Conservation (phyloP, 1,284 basidiomycete genomes). For the Farysia itapuensis region DNA sequence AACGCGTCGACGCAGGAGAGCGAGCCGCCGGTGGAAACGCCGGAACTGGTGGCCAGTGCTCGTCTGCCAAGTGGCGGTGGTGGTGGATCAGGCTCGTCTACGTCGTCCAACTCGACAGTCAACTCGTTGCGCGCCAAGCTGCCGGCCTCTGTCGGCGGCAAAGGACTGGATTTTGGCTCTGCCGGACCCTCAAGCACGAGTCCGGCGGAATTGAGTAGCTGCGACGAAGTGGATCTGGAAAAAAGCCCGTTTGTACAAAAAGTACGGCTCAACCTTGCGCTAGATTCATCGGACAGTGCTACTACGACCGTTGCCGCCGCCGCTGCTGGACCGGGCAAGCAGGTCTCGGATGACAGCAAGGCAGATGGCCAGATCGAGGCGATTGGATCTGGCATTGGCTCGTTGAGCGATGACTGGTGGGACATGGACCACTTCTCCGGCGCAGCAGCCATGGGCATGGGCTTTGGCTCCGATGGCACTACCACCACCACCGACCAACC, state of each 20-base stretch:
- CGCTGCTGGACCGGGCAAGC: slow-evolving; percentile 5
- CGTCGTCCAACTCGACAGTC: slow-evolving; percentile 29
- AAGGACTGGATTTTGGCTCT: slow-evolving; percentile 46
- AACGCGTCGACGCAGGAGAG: slow-evolving; percentile 37
- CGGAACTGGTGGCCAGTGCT: slow-evolving; percentile 38
- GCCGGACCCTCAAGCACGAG: slow-evolving; percentile 45
- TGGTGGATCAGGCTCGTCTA: slow-evolving; percentile 30
- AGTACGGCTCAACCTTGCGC: slow-evolving; percentile 31
- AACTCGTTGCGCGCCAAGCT: slow-evolving; percentile 30
- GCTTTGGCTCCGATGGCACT: slow-evolving; percentile 23
- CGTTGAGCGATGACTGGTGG: slow-evolving; percentile 40
- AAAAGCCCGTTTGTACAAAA: slow-evolving; percentile 37
- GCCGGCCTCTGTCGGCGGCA: slow-evolving; percentile 19
- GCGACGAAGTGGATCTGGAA: slow-evolving; percentile 40
- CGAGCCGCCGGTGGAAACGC: slow-evolving; percentile 39
- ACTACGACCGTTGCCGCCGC: slow-evolving; percentile 28
- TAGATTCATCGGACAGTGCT: too few relatives aligned
- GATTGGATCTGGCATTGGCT: slow-evolving; percentile 38
- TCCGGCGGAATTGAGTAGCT: slow-evolving; percentile 45
- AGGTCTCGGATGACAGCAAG: slow-evolving; percentile 14
- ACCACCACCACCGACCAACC: slow-evolving; percentile 23
- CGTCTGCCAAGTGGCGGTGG: slow-evolving; percentile 21
- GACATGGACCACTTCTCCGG: slow-evolving; percentile 39
- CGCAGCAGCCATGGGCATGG: slow-evolving; percentile 17
- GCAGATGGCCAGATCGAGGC: slow-evolving; percentile 34